Evolutionary conservation across 2,329 filamentous ascomycete species (phyloP).

Genomic region (Aspergillus fischeri): DNA sequence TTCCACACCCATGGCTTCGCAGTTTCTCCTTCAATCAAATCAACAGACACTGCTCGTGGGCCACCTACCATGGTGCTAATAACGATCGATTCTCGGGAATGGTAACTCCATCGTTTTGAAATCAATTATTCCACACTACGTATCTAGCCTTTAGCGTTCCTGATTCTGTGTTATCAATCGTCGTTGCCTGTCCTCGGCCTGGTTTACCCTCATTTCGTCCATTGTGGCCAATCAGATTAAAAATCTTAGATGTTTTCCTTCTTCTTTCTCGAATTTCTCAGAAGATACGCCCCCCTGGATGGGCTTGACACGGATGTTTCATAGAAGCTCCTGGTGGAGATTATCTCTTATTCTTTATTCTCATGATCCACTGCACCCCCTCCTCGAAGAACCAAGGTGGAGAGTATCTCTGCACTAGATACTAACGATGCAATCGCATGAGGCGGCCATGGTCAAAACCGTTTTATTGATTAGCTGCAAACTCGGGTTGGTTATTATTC

Average conservation of each 20-base stretch:
- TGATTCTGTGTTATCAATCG: not conserved
- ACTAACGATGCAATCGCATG: not conserved
- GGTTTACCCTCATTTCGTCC: not conserved
- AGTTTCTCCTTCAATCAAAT: not conserved
- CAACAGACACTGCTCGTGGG: not conserved
- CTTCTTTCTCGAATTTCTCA: not conserved
- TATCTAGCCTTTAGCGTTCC: no score
- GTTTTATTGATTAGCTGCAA: not conserved
- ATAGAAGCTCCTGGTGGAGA: not conserved
- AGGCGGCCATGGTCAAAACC: not conserved
- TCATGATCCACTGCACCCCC: not conserved
- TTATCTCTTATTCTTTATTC: not conserved
- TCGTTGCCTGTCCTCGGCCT: not conserved
- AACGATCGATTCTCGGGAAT: not conserved
- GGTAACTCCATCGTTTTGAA: not conserved
- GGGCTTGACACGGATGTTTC: not conserved
- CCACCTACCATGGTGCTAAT: no score
- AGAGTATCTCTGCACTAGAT: not conserved
- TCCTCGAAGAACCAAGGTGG: not conserved
- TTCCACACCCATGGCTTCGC: not conserved
- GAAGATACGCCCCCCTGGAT: not conserved
- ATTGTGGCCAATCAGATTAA: not conserved
- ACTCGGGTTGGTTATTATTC: conserved; percentile 1
- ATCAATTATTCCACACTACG: not conserved
- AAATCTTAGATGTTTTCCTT: not conserved